phyloP scores from a whole-genome alignment of 2,329 filamentous ascomycete species.

The Pezicula rhizophila region DNA sequence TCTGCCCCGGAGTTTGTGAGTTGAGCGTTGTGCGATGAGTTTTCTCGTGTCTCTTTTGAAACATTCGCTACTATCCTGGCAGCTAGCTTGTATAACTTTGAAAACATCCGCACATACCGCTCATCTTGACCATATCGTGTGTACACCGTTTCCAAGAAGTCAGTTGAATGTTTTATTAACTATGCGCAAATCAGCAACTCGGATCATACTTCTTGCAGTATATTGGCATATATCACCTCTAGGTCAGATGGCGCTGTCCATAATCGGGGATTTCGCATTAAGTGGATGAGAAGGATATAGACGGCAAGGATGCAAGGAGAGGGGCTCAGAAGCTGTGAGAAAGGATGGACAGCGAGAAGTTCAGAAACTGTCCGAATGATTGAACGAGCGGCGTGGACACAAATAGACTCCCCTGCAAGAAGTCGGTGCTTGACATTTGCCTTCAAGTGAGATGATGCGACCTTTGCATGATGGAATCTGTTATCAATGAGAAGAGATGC shows the following conservation, averaged over 20 bases:
- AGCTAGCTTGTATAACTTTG: not conserved
- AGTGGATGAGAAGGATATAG: not conserved
- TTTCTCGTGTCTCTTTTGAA: not conserved
- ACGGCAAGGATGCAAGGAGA: not conserved
- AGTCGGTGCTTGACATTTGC: slow-evolving; percentile 4
- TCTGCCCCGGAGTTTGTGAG: not conserved
- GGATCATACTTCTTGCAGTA: too few species aligned
- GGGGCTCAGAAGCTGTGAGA: not conserved
- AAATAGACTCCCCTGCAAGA: not conserved
- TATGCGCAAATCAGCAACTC: too few species aligned
- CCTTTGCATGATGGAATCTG: not conserved
- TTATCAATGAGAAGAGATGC: not conserved
- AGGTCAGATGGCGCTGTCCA: not conserved
- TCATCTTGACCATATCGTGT: not conserved
- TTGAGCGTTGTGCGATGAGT: not conserved
- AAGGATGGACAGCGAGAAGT: not conserved
- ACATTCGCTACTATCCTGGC: not conserved
- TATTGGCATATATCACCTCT: too few species aligned
- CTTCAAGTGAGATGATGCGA: not conserved
- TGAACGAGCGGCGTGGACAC: not conserved
- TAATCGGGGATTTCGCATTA: not conserved
- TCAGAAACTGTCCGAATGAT: not conserved
- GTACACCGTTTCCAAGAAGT: not conserved
- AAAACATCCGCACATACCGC: not conserved
- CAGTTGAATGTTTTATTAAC: not conserved